These are phyloP conservation scores for Quercus phellos DNA, from an alignment of 331 rosid genomes.

Conservation along the genomic window DNA sequence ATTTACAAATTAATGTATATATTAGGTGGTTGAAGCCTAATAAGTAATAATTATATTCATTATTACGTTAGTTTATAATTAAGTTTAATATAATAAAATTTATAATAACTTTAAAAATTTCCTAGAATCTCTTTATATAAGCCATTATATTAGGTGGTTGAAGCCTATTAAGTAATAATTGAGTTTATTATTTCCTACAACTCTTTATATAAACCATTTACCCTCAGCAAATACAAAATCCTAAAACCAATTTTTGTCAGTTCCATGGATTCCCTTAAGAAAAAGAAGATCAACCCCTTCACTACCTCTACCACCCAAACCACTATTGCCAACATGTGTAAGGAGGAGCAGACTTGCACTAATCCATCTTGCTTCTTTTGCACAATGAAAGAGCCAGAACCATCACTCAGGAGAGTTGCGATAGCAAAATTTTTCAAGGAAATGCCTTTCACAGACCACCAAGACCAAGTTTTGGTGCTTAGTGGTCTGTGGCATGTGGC, in stretches of 20 bases:
- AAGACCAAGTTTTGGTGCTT: conserved; percentile 48
- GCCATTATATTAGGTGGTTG: too few species aligned
- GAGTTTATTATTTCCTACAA: neutral
- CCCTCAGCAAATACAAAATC: conserved; percentile 17
- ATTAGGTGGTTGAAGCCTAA: too few species aligned
- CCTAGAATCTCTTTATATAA: too few species aligned
- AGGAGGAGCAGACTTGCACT: conserved; percentile 28
- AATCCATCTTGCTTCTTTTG: conserved; percentile 67
- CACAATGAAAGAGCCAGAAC: conserved; percentile 50
- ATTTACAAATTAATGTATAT: too few species aligned
- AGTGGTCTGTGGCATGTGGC: conserved; percentile 73
- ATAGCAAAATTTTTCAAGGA: conserved; percentile 46
- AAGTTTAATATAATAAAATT: too few species aligned
- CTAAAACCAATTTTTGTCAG: conserved; percentile 1
- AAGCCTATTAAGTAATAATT: too few species aligned
- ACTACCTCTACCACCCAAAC: conserved; percentile 21
- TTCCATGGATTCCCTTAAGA: conserved; percentile 38
- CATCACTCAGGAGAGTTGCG: conserved; percentile 34
- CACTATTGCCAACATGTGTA: neutral
- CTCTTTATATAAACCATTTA: conserved; percentile 2
- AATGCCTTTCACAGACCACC: conserved; percentile 36
- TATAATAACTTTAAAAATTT: too few species aligned
- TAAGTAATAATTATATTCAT: too few species aligned
- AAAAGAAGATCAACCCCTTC: conserved; percentile 23
- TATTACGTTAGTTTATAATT: too few species aligned